Evolutionary conservation across 352 stramenopile genomes (phyloP).

Genomic region (Globisporangium orthogonon): DNA sequence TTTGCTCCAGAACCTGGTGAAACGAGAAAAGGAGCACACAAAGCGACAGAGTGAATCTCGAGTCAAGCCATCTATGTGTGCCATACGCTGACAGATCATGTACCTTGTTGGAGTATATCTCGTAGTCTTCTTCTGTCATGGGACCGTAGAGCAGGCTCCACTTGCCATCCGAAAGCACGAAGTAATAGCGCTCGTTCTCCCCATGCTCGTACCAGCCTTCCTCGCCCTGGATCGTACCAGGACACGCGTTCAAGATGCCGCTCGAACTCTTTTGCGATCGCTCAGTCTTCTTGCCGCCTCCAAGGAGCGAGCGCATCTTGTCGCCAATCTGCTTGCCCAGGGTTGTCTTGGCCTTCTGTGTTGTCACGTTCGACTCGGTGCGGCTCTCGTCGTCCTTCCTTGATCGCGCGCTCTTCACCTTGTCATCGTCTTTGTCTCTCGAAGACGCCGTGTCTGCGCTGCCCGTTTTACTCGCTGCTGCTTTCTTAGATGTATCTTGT

Average conservation of each 20-base stretch:
- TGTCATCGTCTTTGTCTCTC: conserved; percentile 2
- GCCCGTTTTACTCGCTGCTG: neutral
- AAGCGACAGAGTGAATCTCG: neutral
- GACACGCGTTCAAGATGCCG: conserved; percentile 76
- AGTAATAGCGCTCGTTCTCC: conserved; percentile 86
- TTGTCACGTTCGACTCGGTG: conserved; percentile 22
- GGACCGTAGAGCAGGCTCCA: conserved; percentile 83
- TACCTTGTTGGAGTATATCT: conserved; percentile 69
- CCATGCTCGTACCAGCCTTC: conserved; percentile 87
- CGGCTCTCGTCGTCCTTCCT: conserved; percentile 54
- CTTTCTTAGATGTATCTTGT: conserved; percentile 12
- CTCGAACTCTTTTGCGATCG: conserved; percentile 55
- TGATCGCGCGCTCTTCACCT: conserved; percentile 15
- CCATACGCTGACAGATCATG: neutral
- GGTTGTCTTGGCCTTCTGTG: conserved; percentile 30
- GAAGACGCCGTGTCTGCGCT: neutral
- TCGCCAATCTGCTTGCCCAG: conserved; percentile 76
- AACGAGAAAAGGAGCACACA: neutral
- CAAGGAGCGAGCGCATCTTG: conserved; percentile 75
- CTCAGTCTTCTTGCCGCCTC: conserved; percentile 65
- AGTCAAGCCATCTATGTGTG: neutral
- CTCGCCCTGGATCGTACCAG: conserved; percentile 72
- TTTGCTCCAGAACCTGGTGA: conserved; percentile 64
- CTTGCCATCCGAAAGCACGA: conserved; percentile 73
- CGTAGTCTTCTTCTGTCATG: conserved; percentile 83